Evolutionary conservation across 2,329 filamentous ascomycete genomes (phyloP), one percentile per base, ranked within the genome.

Genomic region (Rosellinia necatrix): DNA sequence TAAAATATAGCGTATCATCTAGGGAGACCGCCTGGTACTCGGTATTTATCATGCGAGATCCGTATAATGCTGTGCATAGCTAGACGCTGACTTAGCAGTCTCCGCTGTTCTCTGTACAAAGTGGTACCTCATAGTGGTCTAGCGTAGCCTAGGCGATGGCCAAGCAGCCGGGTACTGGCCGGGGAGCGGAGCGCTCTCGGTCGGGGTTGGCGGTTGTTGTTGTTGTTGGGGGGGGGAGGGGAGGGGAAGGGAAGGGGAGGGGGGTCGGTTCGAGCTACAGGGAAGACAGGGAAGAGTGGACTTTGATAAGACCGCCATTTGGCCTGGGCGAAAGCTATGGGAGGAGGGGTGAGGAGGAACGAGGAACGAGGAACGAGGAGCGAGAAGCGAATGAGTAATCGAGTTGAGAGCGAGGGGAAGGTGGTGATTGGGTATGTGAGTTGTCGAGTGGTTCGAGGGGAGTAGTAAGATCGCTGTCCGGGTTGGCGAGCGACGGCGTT

Each of bases 221-320:
- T n/a, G n/a, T n/a, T n/a, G n/a, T n/a, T n/a, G n/a, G n/a, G n/a
- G n/a, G n/a, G n/a, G n/a, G n/a, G n/a, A n/a, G n/a, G n/a, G n/a
- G n/a, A n/a, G n/a, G n/a, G n/a, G n/a, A n/a, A n/a, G n/a, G n/a
- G n/a, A n/a, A n/a, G n/a, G n/a, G n/a, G n/a, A n/a, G n/a, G n/a
- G n/a, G n/a, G n/a, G n/a, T n/a, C n/a, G n/a, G n/a, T n/a, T n/a
- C 19, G 38, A 43, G 37, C 13, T 35, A 29, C 27, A 47, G 12
- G 37, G 30, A 12, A 46, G 15, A 12, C 17, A 41, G 38, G 32
- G n/a, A n/a, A n/a, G n/a, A n/a, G n/a, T n/a, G n/a, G n/a, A n/a
- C n/a, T 12, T 44, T 43, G 50, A 58, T 58, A 58, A 58, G 56
- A 50, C 40, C 40, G 50, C 25, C 35, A n/a, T 49, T 58, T 58